Evolutionary conservation across 805 yeast species (phyloP).

Genomic region (Cyberlindnera galapagoensis): DNA sequence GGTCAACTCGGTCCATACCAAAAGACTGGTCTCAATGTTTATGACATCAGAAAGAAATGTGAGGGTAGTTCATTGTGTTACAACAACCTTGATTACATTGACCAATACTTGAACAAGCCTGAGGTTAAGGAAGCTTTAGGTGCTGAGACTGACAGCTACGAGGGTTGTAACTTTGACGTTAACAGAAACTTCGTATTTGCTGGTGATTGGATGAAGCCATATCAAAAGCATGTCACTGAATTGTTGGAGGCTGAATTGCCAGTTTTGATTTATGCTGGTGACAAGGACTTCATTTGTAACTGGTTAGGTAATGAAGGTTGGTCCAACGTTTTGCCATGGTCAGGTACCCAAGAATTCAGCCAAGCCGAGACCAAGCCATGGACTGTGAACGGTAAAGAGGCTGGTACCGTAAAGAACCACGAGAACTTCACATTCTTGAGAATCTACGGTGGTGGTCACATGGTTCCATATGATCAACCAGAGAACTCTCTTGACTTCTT

Average conservation of each 20-base stretch:
- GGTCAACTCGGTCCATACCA: conserved; percentile 77
- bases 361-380: conserved; percentile 38
- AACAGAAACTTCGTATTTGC: conserved; percentile 74
- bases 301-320: conserved; percentile 93
- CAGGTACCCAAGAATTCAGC: conserved; percentile 47
- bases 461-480: conserved; percentile 93
- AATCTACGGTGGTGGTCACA: conserved; percentile 88
- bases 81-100: conserved; percentile 68
- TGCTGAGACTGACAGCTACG: conserved; percentile 76
- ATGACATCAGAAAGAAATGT: conserved; percentile 81
- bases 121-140: conserved; percentile 80
- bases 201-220: conserved; percentile 93
- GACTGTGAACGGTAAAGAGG: conserved; percentile 42
- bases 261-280: conserved; percentile 89
- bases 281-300: conserved; percentile 92
- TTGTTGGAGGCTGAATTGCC: conserved; percentile 71
- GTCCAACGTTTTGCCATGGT: conserved; percentile 71
- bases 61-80: conserved; percentile 71
- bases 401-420: conserved; percentile 63
- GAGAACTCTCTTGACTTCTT: conserved; percentile 71
- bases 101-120: conserved; percentile 68
- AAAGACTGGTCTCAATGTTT: conserved; percentile 83
- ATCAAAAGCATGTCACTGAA: conserved; percentile 66
- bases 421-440: conserved; percentile 75
- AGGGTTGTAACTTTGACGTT: conserved; percentile 72